Conservation (phyloP, 208 protist species). For the Acanthamoeba lenticulata region DNA sequence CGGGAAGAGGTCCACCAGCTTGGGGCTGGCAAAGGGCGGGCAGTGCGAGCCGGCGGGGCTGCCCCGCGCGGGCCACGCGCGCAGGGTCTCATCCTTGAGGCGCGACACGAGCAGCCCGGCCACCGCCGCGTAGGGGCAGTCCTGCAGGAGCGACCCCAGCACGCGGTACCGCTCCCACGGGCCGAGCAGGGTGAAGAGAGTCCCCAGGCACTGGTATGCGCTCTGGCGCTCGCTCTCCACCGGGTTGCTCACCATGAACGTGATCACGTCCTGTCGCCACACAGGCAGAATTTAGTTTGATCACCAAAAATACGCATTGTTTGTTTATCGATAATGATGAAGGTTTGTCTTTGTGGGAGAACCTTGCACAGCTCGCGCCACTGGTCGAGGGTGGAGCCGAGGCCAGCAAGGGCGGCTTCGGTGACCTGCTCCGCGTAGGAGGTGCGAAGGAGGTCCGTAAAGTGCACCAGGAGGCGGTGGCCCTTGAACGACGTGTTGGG, state of each 20-base stretch:
- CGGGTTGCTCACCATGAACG: constrained; percentile 40
- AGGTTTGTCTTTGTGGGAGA: not conserved
- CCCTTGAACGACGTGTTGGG: constrained; percentile 41
- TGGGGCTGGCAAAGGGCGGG: constrained; percentile 50
- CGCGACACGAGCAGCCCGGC: constrained; percentile 32
- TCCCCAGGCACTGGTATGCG: not conserved
- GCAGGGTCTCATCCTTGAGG: constrained; percentile 50
- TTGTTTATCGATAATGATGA: not conserved
- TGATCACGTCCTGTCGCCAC: constrained; percentile 43
- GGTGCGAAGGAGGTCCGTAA: not conserved
- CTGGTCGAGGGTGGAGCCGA: not conserved
- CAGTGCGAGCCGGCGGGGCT: constrained; percentile 7
- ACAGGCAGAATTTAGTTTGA: not conserved
- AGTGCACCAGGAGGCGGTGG: not conserved
- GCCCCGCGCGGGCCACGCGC: constrained; percentile 36
- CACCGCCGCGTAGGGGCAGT: constrained; percentile 61
- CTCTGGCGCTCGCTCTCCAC: constrained; percentile 16
- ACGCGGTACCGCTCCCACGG: constrained; percentile 1
- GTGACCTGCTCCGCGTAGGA: not conserved
- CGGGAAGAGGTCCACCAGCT: constrained; percentile 61
- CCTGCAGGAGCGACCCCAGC: constrained; percentile 33
- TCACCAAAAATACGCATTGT: not conserved
- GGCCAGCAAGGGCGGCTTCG: not conserved
- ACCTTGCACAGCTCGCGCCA: constrained; percentile 60
- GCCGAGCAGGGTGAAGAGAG: not conserved